These are phyloP conservation scores for Epichloe gansuensis DNA, from an alignment of 2,329 filamentous ascomycete species.

Conservation along the genomic window DNA sequence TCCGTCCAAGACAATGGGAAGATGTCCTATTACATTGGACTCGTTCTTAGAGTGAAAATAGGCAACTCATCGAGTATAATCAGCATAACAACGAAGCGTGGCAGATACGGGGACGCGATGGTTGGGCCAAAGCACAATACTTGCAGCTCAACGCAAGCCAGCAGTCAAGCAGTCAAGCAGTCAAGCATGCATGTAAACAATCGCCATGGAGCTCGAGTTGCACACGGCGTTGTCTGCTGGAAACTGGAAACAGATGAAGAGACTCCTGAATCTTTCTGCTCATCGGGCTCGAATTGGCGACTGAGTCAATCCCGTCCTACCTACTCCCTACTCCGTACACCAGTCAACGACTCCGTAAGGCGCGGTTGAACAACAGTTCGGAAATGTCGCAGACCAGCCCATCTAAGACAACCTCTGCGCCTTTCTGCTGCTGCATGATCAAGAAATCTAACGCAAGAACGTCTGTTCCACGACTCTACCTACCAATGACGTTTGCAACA, in stretches of 20 bases:
- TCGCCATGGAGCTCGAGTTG: not conserved
- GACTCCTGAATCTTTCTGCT: not conserved
- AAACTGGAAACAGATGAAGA: not conserved
- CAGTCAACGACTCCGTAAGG: not conserved
- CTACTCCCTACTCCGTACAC: not conserved
- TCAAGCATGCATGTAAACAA: not conserved
- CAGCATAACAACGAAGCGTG: not conserved
- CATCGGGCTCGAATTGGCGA: not conserved
- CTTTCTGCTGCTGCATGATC: not conserved
- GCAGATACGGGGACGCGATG: too few relatives aligned
- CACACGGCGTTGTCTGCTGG: not conserved
- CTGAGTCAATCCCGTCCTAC: slow-evolving; percentile 1
- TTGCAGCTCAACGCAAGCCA: not conserved
- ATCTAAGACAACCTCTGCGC: slow-evolving; percentile 2
- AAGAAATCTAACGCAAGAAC: not conserved
- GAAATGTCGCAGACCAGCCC: not conserved
- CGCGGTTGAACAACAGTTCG: not conserved
- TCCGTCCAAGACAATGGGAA: not conserved
- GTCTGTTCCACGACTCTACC: not conserved
- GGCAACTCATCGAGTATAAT: not conserved
- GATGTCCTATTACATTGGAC: not conserved
- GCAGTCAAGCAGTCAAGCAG: not conserved
- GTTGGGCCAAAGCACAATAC: not conserved
- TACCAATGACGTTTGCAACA: not conserved
- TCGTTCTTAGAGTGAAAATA: not conserved